Percentiles rank a stretch among this genome's conserved stretches.
phyloP scores from a whole-genome alignment of 1,284 basidiomycete species.

The Malassezia japonica region DNA sequence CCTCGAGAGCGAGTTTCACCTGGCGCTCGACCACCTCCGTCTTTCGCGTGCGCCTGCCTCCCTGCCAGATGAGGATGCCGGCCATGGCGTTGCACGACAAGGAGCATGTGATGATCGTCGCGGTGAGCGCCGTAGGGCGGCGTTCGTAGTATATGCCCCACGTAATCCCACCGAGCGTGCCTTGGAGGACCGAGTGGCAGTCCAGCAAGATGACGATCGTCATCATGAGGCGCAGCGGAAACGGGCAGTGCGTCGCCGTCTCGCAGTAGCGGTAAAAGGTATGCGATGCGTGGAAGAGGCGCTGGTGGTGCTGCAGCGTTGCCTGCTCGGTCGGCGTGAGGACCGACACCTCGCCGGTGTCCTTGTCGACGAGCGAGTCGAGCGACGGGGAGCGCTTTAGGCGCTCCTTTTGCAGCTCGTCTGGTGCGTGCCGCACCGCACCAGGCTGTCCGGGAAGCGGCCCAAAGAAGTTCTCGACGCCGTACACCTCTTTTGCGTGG shows the following conservation, averaged over 20 bases:
- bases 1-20: conserved; percentile 60
- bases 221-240: conserved; percentile 53
- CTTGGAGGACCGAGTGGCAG: conserved; percentile 51
- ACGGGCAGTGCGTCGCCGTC: conserved; percentile 69
- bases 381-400: conserved; percentile 36
- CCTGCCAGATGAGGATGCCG: conserved; percentile 67
- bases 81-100: conserved; percentile 75
- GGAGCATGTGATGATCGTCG: conserved; percentile 62
- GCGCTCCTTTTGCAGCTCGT: conserved; percentile 7
- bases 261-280: conserved; percentile 76
- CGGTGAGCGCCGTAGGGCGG: conserved; percentile 55
- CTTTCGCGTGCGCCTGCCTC: conserved; percentile 67
- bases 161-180: conserved; percentile 60
- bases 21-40: conserved; percentile 63
- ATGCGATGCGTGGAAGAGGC: conserved; percentile 44
- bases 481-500: neutral
- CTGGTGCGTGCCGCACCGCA: neutral
- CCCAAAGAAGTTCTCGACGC: conserved; percentile 6
- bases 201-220: conserved; percentile 34
- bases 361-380: conserved; percentile 32
- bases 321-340: conserved; percentile 40
- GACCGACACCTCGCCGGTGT: conserved; percentile 34
- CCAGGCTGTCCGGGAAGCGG: conserved; percentile 13
- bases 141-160: conserved; percentile 58
- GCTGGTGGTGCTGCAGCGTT: conserved; percentile 40